Conservation (phyloP, 2,329 filamentous ascomycete genomes). For the Aurifilum marmelostoma region DNA sequence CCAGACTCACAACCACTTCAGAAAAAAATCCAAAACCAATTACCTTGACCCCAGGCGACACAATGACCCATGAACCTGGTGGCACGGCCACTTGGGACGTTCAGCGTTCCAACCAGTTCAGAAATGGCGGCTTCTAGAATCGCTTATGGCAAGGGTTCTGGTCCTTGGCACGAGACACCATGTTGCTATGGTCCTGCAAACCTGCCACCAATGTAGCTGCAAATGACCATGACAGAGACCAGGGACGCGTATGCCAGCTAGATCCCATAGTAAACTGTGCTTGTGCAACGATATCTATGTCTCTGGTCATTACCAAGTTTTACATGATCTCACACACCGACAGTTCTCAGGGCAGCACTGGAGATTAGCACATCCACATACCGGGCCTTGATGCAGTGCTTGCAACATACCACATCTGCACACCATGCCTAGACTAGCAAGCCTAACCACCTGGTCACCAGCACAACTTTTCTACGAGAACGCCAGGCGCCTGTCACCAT, state of each 20-base stretch:
- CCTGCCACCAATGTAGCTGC: no score
- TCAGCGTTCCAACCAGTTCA: neutral
- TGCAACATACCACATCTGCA: neutral
- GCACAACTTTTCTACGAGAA: neutral
- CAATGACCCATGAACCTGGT: neutral
- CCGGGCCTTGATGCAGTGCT: no score
- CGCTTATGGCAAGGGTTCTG: no score
- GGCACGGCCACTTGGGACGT: neutral
- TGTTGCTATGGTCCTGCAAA: no score
- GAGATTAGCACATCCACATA: neutral
- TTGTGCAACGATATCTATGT: neutral
- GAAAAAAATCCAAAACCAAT: neutral
- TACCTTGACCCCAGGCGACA: neutral
- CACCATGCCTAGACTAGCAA: neutral
- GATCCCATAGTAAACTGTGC: neutral
- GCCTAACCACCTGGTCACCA: neutral
- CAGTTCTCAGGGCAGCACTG: neutral
- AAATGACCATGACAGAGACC: no score
- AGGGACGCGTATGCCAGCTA: no score
- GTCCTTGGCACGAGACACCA: neutral
- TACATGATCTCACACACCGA: neutral
- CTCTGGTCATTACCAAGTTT: neutral
- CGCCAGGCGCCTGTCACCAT: constrained; percentile 1
- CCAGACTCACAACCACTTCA: neutral
- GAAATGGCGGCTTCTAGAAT: neutral